A percentile compares a stretch with the other conserved stretches of the same genome.
phyloP scores from a whole-genome alignment of 1,284 basidiomycete species.

The Mycosarcoma mackinlayi region DNA sequence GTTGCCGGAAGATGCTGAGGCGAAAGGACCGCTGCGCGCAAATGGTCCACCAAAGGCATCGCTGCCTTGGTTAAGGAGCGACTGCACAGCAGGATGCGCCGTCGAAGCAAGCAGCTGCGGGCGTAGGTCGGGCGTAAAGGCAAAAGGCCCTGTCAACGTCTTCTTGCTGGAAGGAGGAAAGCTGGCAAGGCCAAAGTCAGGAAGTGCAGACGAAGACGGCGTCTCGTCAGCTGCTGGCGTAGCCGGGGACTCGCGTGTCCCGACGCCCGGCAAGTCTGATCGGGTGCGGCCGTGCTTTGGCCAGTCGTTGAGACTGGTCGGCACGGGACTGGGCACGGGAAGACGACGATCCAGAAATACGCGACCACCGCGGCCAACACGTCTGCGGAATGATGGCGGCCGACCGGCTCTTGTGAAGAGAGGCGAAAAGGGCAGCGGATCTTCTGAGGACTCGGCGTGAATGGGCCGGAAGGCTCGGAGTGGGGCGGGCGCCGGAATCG shows the following conservation, averaged over 20 bases:
- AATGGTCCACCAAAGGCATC: slow-evolving; percentile 44
- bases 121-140: slow-evolving; percentile 56
- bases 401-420: slow-evolving; percentile 55
- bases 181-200: slow-evolving; percentile 15
- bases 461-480: slow-evolving; percentile 64
- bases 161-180: slow-evolving; percentile 23
- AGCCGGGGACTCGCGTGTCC: slow-evolving; percentile 2
- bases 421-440: slow-evolving; percentile 38
- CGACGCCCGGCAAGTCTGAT: slow-evolving; percentile 15
- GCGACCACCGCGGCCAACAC: slow-evolving; percentile 65
- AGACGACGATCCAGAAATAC: slow-evolving; percentile 64
- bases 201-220: slow-evolving; percentile 7
- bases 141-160: slow-evolving; percentile 53
- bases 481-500: slow-evolving; percentile 51
- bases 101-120: slow-evolving; percentile 51
- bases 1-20: slow-evolving; percentile 13
- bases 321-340: slow-evolving; percentile 62
- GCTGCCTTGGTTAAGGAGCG: slow-evolving; percentile 26
- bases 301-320: slow-evolving; percentile 62
- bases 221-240: slow-evolving; percentile 4
- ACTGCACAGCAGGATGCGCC: slow-evolving; percentile 32
- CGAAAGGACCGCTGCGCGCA: slow-evolving; percentile 31
- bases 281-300: slow-evolving; percentile 38
- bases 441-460: slow-evolving; percentile 54
- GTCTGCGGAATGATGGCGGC: slow-evolving; percentile 65